These are phyloP conservation scores for Phytophthora ohioensis DNA, from an alignment of 352 stramenopile genomes.

Conservation along the genomic window DNA sequence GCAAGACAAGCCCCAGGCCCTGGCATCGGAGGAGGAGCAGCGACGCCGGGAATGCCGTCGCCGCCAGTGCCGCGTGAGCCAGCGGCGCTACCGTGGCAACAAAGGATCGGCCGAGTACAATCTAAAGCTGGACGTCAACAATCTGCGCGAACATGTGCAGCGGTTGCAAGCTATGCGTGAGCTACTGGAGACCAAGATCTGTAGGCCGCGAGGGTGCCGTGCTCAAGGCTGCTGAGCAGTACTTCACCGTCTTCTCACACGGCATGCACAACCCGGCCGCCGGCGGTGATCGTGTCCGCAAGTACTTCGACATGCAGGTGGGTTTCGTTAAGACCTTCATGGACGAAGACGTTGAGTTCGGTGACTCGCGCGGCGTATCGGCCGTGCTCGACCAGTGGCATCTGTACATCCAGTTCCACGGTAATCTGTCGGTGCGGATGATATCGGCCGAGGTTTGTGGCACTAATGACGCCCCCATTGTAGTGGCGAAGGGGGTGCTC, in stretches of 20 bases:
- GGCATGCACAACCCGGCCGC: conserved; percentile 60
- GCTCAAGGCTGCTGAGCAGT: conserved; percentile 65
- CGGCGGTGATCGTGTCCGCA: conserved; percentile 37
- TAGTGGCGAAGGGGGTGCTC: conserved; percentile 53
- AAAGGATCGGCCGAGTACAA: conserved; percentile 74
- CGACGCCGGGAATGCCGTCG: conserved; percentile 53
- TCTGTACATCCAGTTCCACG: conserved; percentile 68
- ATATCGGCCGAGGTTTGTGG: conserved; percentile 52
- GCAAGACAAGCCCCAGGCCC: background rate
- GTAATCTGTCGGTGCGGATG: conserved; percentile 45
- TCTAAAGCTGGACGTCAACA: conserved; percentile 72
- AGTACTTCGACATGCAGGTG: conserved; percentile 66
- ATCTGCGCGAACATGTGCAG: conserved; percentile 64
- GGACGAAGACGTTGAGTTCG: conserved; percentile 52
- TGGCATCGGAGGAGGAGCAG: conserved; percentile 14
- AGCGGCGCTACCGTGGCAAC: conserved; percentile 77
- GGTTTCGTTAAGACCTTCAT: conserved; percentile 63
- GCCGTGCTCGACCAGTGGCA: conserved; percentile 69
- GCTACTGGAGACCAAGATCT: conserved; percentile 58
- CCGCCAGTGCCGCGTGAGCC: conserved; percentile 71
- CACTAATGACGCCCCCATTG: conserved; percentile 56
- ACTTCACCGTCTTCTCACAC: conserved; percentile 69
- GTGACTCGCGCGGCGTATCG: conserved; percentile 44
- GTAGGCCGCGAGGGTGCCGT: conserved; percentile 49
- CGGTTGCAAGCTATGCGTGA: conserved; percentile 49